Conservation (phyloP, 2,329 filamentous ascomycete genomes). For the Epichloe gansuensis region DNA sequence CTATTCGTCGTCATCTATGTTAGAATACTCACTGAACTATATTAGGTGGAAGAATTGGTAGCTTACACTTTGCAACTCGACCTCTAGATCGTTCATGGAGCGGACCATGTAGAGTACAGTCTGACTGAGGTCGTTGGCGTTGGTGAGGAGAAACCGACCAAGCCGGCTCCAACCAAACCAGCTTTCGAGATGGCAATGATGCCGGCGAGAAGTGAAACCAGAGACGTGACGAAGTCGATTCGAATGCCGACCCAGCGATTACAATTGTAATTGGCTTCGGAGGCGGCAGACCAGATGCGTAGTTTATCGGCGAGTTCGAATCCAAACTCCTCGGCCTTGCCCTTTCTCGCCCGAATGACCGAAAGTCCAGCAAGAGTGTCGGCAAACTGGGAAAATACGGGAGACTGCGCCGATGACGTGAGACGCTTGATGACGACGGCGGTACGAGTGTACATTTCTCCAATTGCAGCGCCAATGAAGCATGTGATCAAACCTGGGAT, state of each 20-base stretch:
- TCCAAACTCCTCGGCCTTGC: constrained; percentile 35
- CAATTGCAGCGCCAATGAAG: constrained; percentile 31
- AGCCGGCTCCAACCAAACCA: constrained; percentile 34
- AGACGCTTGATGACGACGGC: constrained; percentile 35
- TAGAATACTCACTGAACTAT: too few species aligned
- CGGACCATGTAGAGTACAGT: constrained; percentile 40
- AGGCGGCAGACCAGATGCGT: constrained; percentile 31
- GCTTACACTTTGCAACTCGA: constrained; percentile 40
- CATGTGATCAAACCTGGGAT: constrained; percentile 34
- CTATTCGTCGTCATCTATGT: constrained; percentile 13
- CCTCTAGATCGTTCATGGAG: constrained; percentile 42
- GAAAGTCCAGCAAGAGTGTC: constrained; percentile 38
- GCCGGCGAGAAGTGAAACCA: constrained; percentile 39
- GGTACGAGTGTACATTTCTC: constrained; percentile 39
- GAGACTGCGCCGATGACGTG: constrained; percentile 35
- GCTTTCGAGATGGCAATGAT: constrained; percentile 38
- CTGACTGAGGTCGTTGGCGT: constrained; percentile 40
- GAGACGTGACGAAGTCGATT: constrained; percentile 40
- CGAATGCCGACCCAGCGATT: constrained; percentile 47
- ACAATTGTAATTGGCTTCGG: constrained; percentile 40
- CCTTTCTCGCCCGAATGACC: constrained; percentile 37
- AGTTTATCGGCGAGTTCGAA: constrained; percentile 38
- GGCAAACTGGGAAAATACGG: constrained; percentile 44
- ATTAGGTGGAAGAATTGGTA: too few species aligned
- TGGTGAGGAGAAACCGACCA: constrained; percentile 46